Evolutionary conservation across 2,329 filamentous ascomycete genomes (phyloP), one percentile per base, ranked within the genome.

Genomic region (Aspergillus ochraceoroseus): DNA sequence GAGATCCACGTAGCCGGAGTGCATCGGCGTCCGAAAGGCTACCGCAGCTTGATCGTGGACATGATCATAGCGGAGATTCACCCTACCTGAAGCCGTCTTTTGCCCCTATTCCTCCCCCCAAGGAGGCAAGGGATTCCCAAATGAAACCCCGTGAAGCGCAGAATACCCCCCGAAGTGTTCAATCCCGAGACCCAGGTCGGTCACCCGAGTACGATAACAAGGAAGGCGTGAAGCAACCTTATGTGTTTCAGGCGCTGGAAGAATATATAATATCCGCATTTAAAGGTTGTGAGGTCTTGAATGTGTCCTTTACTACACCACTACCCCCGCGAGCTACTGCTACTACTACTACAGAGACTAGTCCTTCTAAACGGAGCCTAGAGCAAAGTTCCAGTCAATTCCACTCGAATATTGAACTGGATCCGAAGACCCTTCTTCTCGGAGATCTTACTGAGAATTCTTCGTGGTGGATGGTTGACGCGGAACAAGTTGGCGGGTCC

Each of bases 361-460:
- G 62, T 45, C 47, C 67, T 61, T 12, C 41, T 9, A 37, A 35
- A 17, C 36, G 25, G 4, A 32, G 28, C 9, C 11, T 28, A 19
- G 26, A 32, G 27, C 26, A 19, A 20, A 37, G 51, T 43, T 44
- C 57, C 41, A 48, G 53, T 32, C 34, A 48, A 11, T 48, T 48
- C 29, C 37, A 50, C 17, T 47, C 48, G 7, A 68, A 66, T 43
- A 74, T 74, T 23, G 81, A 85, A 34, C 65, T 88, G 13, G 86
- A 92, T 58, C 77, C 83, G 1, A 92, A 88, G 56, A 75, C 84
- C 4, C 67, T 90, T 13, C 69, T 88, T 5, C 62, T 89, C 2
- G 85, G 85, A 2, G 79, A 89, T 54, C 73, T 89, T 50, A 83
- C 82, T 1, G 86, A 92, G 58, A 92, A 92, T 56, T 85, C 84